Evolutionary conservation across 352 stramenopile species (phyloP).

Genomic region (Globisporangium spinosum): DNA sequence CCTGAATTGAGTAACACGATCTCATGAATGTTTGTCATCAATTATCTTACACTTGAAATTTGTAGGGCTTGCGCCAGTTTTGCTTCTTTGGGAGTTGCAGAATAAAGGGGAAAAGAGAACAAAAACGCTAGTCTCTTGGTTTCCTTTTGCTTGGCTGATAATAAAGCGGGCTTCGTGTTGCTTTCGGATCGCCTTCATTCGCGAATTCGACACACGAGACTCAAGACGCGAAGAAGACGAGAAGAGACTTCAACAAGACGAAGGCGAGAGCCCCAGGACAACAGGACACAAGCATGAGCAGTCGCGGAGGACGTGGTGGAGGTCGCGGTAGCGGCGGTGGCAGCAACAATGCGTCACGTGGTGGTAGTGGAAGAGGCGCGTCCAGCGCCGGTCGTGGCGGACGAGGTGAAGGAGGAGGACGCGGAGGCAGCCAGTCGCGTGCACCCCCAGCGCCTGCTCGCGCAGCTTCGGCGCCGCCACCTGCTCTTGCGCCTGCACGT

Average conservation of each 20-base stretch:
- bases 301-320: slow-evolving; percentile 6
- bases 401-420: slow-evolving; percentile 8
- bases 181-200: slow-evolving; percentile 2
- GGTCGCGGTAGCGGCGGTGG: slow-evolving; percentile 7
- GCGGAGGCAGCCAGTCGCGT: slow-evolving; percentile 6
- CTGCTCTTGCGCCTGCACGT: background rate
- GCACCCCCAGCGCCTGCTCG: background rate
- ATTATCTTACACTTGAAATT: background rate
- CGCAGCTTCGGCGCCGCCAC: background rate
- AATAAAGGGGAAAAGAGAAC: background rate
- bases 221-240: background rate
- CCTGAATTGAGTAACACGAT: background rate
- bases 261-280: background rate
- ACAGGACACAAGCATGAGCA: slow-evolving; percentile 7
- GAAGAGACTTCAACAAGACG: background rate
- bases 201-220: background rate
- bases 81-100: background rate
- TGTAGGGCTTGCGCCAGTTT: slow-evolving; percentile 1
- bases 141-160: background rate
- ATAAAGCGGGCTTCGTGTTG: background rate
- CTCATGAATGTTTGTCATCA: background rate
- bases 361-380: slow-evolving; percentile 21
- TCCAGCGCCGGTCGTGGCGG: slow-evolving; percentile 10
- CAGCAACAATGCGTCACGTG: background rate
- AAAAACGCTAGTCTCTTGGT: background rate